Base-by-base conservation (phyloP, 2,329 filamentous ascomycete species). In the Sporothrix pseudoabietina region DNA sequence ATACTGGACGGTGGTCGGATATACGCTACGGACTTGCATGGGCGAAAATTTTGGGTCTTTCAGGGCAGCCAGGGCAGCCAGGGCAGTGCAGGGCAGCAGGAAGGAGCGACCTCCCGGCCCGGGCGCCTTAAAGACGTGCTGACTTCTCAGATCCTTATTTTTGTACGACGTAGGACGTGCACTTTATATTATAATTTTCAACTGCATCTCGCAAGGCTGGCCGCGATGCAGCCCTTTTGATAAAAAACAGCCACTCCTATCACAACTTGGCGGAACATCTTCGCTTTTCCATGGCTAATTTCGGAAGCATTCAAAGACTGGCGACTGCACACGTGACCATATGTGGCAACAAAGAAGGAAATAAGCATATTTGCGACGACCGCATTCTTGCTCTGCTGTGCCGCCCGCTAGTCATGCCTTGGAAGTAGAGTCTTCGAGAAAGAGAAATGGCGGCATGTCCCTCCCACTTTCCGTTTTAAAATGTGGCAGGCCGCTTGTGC, bases 1-100 rank as follows among this genome's bases (percentile, higher is more conserved):
- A 68, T 69, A 35, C 65, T 32, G 30, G 30, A 2, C 44, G 26
- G 26, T 4, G 8, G 16, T 49, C 65, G 65, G 65, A 69, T 35
- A 69, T 69, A 69, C 65, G 61, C 39, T 69, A 69, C 65, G 61
- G 61, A 41, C n/a, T 66, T 44, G 35, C 9, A 26, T 14, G 30
- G 30, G 12, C 30, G 16, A 19, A n/a, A n/a, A 39, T 32, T 59
- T 9, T 12, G 16, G 16, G 49, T 26, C 52, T 26, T 22, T 26
- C 55, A 63, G 32, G 26, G 26, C 55, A 14, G 26, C 26, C 57
- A 61, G 57, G 57, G 57, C 22, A 39, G 32, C 6, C 10, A n/a
- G 26, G 22, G n/a, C 8, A 30, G 30, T 14, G 16, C 57, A 61
- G 57, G 57, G 57, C 22, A 39, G 32, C 6, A 10, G 30, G 32